Percentiles rank a stretch among this genome's conserved stretches.
Conservation (phyloP, 208 protist species). For the Trichomonas vaginalis region DNA sequence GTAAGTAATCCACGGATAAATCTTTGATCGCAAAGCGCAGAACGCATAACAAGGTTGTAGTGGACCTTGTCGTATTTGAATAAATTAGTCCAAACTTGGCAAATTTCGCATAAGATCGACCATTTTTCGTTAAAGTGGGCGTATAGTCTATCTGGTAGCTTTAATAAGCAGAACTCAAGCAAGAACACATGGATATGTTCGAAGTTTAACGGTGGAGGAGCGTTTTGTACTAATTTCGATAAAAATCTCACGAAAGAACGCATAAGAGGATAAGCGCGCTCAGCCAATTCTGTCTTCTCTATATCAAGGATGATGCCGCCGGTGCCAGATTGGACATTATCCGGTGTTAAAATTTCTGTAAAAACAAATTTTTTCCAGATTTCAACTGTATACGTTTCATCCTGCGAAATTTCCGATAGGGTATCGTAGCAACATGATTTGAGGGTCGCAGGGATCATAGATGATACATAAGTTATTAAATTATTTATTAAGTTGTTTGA, state of each 20-base stretch:
- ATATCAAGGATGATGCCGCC: background rate
- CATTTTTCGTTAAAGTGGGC: conserved; percentile 1
- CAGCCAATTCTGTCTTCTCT: background rate
- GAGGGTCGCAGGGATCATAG: background rate
- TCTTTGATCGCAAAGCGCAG: background rate
- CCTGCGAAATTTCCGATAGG: background rate
- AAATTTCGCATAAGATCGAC: background rate
- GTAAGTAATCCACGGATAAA: background rate
- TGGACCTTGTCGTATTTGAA: background rate
- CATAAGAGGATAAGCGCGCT: background rate
- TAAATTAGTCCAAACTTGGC: background rate
- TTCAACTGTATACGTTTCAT: background rate
- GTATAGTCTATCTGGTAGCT: background rate
- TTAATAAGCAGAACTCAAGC: background rate
- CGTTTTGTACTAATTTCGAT: background rate
- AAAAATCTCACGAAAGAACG: background rate
- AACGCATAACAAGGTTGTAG: background rate
- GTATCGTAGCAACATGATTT: background rate
- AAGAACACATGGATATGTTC: background rate
- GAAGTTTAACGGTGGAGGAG: background rate
- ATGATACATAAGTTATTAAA: background rate
- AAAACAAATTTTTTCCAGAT: background rate
- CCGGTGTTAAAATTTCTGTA: background rate
- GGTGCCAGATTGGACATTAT: background rate
- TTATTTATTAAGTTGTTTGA: background rate